These are phyloP conservation scores for Fusarium globosum DNA, from an alignment of 2,329 filamentous ascomycete genomes.

Conservation along the genomic window DNA sequence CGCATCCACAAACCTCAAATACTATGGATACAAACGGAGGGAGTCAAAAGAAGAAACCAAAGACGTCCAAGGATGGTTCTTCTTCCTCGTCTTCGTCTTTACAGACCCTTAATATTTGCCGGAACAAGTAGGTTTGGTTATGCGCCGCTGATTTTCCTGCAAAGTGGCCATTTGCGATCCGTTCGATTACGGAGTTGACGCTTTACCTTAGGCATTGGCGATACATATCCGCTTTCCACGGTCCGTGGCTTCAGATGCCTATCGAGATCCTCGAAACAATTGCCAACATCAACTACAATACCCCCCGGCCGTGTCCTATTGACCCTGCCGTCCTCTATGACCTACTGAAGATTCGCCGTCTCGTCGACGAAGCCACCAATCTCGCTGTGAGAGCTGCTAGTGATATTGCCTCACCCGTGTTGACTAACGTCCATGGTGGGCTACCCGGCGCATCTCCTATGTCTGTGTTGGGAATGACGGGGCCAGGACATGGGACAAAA, in stretches of 20 bases:
- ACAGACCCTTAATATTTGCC: constrained; percentile 56
- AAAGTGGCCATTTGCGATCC: neutral
- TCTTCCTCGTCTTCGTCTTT: constrained; percentile 16
- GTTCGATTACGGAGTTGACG: constrained; percentile 20
- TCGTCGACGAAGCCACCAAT: constrained; percentile 83
- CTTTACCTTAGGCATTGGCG: constrained; percentile 75
- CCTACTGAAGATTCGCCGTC: constrained; percentile 81
- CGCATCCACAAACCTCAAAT: constrained; percentile 16
- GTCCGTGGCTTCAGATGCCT: constrained; percentile 84
- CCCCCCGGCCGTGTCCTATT: constrained; percentile 79
- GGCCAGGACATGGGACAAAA: constrained; percentile 70
- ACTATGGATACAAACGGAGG: constrained; percentile 11
- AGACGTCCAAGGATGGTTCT: constrained; percentile 10
- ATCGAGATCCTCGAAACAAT: constrained; percentile 82
- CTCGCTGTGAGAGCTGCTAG: constrained; percentile 82
- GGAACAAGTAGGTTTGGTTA: constrained; percentile 70
- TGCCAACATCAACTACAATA: constrained; percentile 82
- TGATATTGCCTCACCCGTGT: constrained; percentile 73
- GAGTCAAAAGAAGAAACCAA: constrained; percentile 27
- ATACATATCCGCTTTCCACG: constrained; percentile 85
- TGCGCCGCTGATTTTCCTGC: constrained; percentile 2
- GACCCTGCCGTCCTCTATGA: constrained; percentile 87
- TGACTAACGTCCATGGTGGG: constrained; percentile 65
- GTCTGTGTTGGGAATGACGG: constrained; percentile 45
- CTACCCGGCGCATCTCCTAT: constrained; percentile 35